Base-by-base conservation (phyloP, 164 flowering plant species). In the Magnolia changhungtana region DNA sequence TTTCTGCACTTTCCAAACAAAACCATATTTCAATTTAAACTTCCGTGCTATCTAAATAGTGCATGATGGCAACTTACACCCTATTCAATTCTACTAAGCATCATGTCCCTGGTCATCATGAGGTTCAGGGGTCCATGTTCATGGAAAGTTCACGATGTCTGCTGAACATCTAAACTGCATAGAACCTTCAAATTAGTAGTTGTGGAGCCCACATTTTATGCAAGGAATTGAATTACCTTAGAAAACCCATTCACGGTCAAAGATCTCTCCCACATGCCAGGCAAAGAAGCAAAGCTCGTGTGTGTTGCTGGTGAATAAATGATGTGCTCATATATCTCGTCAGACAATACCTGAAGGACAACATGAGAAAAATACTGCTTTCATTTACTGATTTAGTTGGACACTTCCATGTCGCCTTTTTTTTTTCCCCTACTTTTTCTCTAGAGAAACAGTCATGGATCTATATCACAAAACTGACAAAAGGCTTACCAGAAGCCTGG, bases 231-330 rank as follows among this genome's bases (percentile, higher is more conserved):
- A 59, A 7, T 74, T 81, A 93, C 99, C 96, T 96, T 96, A 7
- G 99, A 96, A 80, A 96, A 96, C 19, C 98, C 98, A 80, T 96
- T 96, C 49, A 94, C 93, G 1, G 98, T 96, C 63, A 94, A 80
- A 80, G 98, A 94, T 85, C 99, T 90, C 71, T 90, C 92, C 91
- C 90, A 92, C 99, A 94, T 96, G 83, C 95, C 97, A 3, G 99
- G 97, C 84, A 96, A 83, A 77, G 99, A 89, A 71, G 99, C 99
- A 85, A 96, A 94, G 84, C 99, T 90, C 16, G 93, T 90, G 76
- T 94, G 98, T 67, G 86, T 86, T 45, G 99, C 99, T 49, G 98
- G 99, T 52, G 87, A 81, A 84, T 92, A 96, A 64, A 92, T 96
- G 45, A 94, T 96, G 82, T 92, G 98, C 79, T 96, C 99, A 81